Evolutionary conservation across 2,329 filamentous ascomycete species (phyloP).

Genomic region (Ascomycota sp.): DNA sequence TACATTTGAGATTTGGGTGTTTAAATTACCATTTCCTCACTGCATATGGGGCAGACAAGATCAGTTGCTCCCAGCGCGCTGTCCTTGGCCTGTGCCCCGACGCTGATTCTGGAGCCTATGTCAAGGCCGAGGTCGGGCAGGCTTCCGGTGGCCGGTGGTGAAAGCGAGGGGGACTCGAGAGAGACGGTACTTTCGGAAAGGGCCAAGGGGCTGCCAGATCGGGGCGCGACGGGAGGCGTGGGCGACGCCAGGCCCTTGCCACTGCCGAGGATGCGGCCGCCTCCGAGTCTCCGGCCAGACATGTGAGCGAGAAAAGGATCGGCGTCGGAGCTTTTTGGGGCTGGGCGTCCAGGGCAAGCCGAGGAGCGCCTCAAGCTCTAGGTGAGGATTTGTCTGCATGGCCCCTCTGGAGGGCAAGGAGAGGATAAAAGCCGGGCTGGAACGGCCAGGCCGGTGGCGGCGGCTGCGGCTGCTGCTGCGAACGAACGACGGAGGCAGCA

Average conservation of each 20-base stretch:
- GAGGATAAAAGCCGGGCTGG: too few species aligned
- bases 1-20: neutral
- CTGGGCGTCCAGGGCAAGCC: too few species aligned
- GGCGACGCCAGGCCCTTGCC: constrained; percentile 60
- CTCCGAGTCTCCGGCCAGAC: constrained; percentile 71
- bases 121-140: constrained; percentile 54
- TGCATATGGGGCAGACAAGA: constrained; percentile 91
- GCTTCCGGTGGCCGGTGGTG: constrained; percentile 35
- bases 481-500: too few species aligned
- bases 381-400: too few species aligned
- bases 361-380: too few species aligned
- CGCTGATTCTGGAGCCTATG: constrained; percentile 56
- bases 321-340: neutral
- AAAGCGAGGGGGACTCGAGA: constrained; percentile 46
- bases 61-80: constrained; percentile 26
- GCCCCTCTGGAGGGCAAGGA: too few species aligned
- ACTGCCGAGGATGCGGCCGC: constrained; percentile 74
- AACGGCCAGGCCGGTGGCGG: too few species aligned
- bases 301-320: constrained; percentile 26
- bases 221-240: constrained; percentile 18
- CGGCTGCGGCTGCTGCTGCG: too few species aligned
- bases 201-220: constrained; percentile 26
- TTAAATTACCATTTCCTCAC: constrained; percentile 68
- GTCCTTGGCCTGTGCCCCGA: constrained; percentile 32
- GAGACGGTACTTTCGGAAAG: constrained; percentile 54